Conservation (phyloP, 108 stramenopile species). For the Nitzschia palea region DNA sequence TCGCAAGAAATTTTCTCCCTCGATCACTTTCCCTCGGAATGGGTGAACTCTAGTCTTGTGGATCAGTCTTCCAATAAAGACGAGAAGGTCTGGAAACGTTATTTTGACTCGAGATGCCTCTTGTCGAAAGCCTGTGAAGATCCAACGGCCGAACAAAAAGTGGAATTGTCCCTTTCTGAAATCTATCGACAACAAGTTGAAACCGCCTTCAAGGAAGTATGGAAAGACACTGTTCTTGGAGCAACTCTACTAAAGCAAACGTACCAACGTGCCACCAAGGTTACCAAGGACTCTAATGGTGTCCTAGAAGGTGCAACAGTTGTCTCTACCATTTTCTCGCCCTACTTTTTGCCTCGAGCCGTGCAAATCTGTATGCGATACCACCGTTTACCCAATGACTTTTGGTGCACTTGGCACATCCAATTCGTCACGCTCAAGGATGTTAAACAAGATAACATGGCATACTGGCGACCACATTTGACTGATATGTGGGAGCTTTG, state of each 20-base stretch:
- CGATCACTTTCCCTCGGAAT: background rate
- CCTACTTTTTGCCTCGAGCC: constrained; percentile 21
- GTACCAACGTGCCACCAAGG: constrained; percentile 4
- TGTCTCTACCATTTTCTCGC: constrained; percentile 17
- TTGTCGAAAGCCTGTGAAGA: background rate
- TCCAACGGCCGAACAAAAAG: background rate
- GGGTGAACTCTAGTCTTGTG: background rate
- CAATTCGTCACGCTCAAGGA: constrained; percentile 6
- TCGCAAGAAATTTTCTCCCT: background rate
- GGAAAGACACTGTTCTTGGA: background rate
- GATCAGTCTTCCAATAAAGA: background rate
- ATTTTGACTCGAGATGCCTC: background rate
- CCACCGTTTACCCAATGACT: constrained; percentile 5
- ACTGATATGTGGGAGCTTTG: constrained; percentile 16
- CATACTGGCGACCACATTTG: constrained; percentile 9
- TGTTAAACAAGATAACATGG: constrained; percentile 5
- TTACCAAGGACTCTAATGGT: background rate
- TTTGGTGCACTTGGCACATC: constrained; percentile 14
- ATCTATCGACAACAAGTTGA: background rate
- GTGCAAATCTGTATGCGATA: constrained; percentile 12
- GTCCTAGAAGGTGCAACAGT: constrained; percentile 1
- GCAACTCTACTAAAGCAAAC: constrained; percentile 1
- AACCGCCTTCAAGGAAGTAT: constrained; percentile 4
- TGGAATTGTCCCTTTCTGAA: background rate
- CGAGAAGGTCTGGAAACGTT: constrained; percentile 9